Conservation (phyloP, 805 yeast genomes). For the Dipodascus albidus region DNA sequence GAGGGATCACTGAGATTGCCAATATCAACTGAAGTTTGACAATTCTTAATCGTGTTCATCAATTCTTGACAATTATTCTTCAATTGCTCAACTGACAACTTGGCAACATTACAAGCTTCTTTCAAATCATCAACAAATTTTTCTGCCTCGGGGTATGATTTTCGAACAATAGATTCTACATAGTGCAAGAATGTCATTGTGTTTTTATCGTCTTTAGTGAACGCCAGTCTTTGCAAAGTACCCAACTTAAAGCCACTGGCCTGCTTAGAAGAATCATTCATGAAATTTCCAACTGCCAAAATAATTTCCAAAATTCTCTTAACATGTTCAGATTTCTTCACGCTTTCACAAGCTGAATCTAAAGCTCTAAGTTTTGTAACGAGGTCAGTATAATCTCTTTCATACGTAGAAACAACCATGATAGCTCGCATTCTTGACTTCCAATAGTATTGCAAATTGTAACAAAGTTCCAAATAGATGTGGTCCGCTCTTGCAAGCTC, state of each 20-base stretch:
- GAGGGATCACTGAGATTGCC: conserved; percentile 80
- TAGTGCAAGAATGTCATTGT: conserved; percentile 85
- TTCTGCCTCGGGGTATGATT: conserved; percentile 68
- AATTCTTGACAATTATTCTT: conserved; percentile 60
- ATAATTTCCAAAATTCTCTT: conserved; percentile 75
- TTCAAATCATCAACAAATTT: conserved; percentile 63
- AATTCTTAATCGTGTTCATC: conserved; percentile 50
- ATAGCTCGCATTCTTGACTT: conserved; percentile 80
- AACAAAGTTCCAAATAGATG: conserved; percentile 69
- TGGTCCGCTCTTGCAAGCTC: conserved; percentile 84
- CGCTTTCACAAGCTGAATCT: conserved; percentile 61
- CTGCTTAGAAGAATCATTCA: conserved; percentile 85
- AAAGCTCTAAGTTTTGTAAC: conserved; percentile 52
- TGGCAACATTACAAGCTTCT: conserved; percentile 48
- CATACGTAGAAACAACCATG: conserved; percentile 54
- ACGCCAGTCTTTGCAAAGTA: conserved; percentile 76
- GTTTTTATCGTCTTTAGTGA: conserved; percentile 82
- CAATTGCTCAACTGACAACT: conserved; percentile 73
- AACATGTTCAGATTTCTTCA: conserved; percentile 56
- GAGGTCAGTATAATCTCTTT: conserved; percentile 68
- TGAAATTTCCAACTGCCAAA: conserved; percentile 85
- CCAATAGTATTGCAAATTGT: conserved; percentile 85
- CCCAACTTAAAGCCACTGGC: conserved; percentile 87
- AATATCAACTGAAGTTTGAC: conserved; percentile 60
- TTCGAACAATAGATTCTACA: conserved; percentile 80